Evolutionary conservation across 2,329 filamentous ascomycete genomes (phyloP).

Genomic region (Exophiala mesophila): DNA sequence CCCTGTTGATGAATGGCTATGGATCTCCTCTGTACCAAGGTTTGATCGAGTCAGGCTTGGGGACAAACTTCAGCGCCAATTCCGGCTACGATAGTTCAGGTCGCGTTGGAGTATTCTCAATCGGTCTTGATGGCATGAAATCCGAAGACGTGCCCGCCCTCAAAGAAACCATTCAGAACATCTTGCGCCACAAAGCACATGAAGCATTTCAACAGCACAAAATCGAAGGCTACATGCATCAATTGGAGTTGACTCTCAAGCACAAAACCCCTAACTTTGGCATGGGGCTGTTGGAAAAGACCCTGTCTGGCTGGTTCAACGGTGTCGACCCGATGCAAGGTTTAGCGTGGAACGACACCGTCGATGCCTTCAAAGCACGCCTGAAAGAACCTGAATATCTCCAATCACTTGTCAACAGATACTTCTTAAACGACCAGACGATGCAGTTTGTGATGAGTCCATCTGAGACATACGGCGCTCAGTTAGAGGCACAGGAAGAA

Average conservation of each 20-base stretch:
- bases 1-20: constrained; percentile 85
- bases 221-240: constrained; percentile 88
- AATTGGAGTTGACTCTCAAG: constrained; percentile 86
- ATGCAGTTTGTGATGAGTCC: constrained; percentile 94
- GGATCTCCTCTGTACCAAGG: constrained; percentile 88
- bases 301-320: constrained; percentile 93
- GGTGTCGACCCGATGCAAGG: constrained; percentile 88
- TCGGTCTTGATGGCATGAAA: constrained; percentile 85
- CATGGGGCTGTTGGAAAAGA: constrained; percentile 79
- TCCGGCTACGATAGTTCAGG: constrained; percentile 81
- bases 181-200: constrained; percentile 63
- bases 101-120: constrained; percentile 75
- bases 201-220: constrained; percentile 86
- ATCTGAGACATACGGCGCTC: constrained; percentile 66
- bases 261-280: constrained; percentile 97
- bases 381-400: constrained; percentile 70
- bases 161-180: constrained; percentile 66
- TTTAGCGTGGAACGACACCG: constrained; percentile 84
- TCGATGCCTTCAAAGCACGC: constrained; percentile 72
- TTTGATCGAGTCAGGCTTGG: constrained; percentile 82
- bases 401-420: constrained; percentile 80
- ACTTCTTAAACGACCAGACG: constrained; percentile 79
- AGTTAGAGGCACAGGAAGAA: constrained; percentile 72
- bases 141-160: constrained; percentile 73
- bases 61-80: constrained; percentile 91